A percentile compares a stretch with the other conserved stretches of the same genome.
phyloP scores from a whole-genome alignment of 805 yeast species.

The Yueomyces sinensis region DNA sequence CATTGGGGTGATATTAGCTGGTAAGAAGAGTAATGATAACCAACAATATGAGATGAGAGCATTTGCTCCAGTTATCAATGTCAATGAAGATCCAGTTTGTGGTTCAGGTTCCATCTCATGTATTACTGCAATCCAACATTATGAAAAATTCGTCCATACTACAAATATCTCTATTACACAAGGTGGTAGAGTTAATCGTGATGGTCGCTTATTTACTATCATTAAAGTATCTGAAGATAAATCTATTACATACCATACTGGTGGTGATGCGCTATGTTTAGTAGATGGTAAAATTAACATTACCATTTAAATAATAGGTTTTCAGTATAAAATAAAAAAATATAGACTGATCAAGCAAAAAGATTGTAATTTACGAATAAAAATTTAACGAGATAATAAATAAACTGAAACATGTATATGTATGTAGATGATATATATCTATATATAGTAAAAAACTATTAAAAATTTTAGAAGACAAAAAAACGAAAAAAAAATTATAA shows the following conservation, averaged over 20 bases:
- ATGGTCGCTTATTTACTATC: constrained; percentile 23
- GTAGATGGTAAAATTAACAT: constrained; percentile 22
- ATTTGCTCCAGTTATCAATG: constrained; percentile 26
- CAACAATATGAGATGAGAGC: constrained; percentile 29
- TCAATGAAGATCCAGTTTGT: constrained; percentile 41
- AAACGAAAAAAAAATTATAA: too few relatives aligned
- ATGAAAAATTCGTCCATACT: constrained; percentile 9
- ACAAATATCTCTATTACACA: constrained; percentile 21
- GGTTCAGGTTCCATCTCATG: constrained; percentile 35
- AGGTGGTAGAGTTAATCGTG: constrained; percentile 29
- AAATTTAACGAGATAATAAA: too few relatives aligned
- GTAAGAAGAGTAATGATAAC: constrained; percentile 16
- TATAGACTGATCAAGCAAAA: too few relatives aligned
- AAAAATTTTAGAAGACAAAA: too few relatives aligned
- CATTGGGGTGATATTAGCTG: constrained; percentile 30
- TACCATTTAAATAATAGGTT: too few relatives aligned
- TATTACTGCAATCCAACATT: constrained; percentile 17
- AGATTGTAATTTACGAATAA: too few relatives aligned
- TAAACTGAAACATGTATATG: too few relatives aligned
- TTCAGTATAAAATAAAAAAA: too few relatives aligned
- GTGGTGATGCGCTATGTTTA: constrained; percentile 29
- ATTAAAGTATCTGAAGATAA: constrained; percentile 8
- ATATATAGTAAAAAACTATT: too few relatives aligned
- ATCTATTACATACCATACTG: constrained; percentile 19
- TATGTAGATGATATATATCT: too few relatives aligned